Evolutionary conservation across 1,284 basidiomycete genomes (phyloP), one percentile per base, ranked within the genome.

Genomic region (Afroboletus lepidellus): DNA sequence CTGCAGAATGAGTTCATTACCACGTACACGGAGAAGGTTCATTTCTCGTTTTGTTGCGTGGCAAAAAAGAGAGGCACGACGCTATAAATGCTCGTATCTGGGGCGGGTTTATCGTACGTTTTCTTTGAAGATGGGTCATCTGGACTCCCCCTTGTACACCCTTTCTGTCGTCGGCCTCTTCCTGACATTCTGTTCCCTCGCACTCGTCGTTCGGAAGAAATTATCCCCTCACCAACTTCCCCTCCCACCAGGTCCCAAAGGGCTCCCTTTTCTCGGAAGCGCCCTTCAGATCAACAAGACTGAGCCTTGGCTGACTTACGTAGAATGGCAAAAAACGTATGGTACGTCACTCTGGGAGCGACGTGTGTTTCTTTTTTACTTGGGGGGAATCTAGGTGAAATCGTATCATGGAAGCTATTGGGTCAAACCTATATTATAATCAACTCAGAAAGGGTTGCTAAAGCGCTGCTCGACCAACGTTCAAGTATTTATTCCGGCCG

Each of bases 231-330:
- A 57, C 27, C 56, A 41, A 7, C 55, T 68, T n/a, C 50, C 67
- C 32, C 57, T 59, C 5, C 67, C 69, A 2, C 67, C 69, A 2
- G 70, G 70, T 18, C 67, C 67, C 1, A 57, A 55, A 43, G 52
- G 52, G 3, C 42, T 68, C 1, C 70, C 69, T 3, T 32, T 67
- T 16, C 24, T 69, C 15, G 67, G 70, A 9, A 70, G 47, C 33
- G 58, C 56, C 8, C 50, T 60, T 37, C 45, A 60, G 33, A 34
- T 72, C 20, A 56, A 71, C 41, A 56, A 41, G 33, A 29, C 41
- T 18, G 52, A 66, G 34, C 66, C 69, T 27, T 69, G 70, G 67
- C 12, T 71, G 23, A 61, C 64, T 8, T 69, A 65, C 23, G 29
- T 21, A 34, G 50, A 54, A n/a, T 69, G 64, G 67, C 57, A 50